phyloP scores from a whole-genome alignment of 129 eudicot species.

The Solidago caesia region DNA sequence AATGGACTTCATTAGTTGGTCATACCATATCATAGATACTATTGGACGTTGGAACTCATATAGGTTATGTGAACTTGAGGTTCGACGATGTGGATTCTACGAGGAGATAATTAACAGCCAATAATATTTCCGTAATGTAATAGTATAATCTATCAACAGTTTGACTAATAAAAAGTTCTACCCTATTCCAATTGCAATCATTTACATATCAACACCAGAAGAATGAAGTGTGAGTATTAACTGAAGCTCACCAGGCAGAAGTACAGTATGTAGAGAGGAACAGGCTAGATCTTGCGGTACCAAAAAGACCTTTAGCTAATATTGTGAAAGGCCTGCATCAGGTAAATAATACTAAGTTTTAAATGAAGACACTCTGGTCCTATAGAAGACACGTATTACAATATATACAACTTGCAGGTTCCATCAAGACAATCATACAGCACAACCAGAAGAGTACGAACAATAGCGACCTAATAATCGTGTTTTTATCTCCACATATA shows the following conservation, averaged over 20 bases:
- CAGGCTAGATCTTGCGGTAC: conserved; percentile 97
- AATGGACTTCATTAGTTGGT: too few species aligned
- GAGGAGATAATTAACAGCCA: background rate
- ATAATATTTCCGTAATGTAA: background rate
- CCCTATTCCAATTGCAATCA: background rate
- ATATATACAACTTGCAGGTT: background rate
- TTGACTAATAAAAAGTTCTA: background rate
- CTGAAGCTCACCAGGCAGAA: conserved; percentile 84
- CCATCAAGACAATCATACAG: background rate
- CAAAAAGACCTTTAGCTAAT: conserved; percentile 81
- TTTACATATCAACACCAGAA: background rate
- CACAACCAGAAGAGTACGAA: conserved; percentile 7
- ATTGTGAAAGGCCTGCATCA: conserved; percentile 80
- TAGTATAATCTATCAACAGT: background rate
- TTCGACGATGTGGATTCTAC: background rate
- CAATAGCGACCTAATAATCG: conserved; percentile 9
- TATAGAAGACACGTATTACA: background rate
- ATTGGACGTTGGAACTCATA: too few species aligned
- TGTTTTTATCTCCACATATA: background rate
- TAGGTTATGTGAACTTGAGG: background rate
- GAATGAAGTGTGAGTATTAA: background rate
- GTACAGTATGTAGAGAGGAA: conserved; percentile 84
- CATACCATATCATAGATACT: too few species aligned
- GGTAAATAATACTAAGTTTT: conserved; percentile 8
- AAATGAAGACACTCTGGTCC: background rate